phyloP scores from a whole-genome alignment of 2,329 filamentous ascomycete species.

The Alternaria novae-zelandiae region DNA sequence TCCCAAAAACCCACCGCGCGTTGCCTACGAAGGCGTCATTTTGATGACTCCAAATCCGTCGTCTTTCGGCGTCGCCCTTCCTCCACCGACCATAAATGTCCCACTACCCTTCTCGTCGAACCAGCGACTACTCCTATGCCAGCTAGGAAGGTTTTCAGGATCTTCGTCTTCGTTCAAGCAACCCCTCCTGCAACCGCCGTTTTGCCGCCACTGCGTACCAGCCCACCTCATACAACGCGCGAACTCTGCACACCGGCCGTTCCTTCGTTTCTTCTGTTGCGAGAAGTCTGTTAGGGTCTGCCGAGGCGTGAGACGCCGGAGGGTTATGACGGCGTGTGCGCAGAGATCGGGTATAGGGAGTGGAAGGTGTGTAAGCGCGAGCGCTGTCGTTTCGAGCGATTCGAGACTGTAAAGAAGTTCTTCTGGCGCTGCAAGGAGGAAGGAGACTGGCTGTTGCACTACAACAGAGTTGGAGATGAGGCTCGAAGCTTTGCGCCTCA shows the following conservation, averaged over 20 bases:
- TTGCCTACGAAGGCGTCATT: not conserved
- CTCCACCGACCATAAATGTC: slow-evolving; percentile 40
- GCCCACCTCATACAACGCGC: slow-evolving; percentile 46
- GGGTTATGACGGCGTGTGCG: slow-evolving; percentile 40
- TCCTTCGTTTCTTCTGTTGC: slow-evolving; percentile 27
- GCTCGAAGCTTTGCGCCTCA: slow-evolving; percentile 30
- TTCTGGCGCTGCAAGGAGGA: slow-evolving; percentile 24
- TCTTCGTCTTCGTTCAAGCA: slow-evolving; percentile 45
- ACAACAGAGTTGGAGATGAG: not conserved
- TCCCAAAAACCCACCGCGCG: not conserved
- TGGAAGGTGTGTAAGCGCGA: slow-evolving; percentile 33
- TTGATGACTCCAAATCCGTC: slow-evolving; percentile 5
- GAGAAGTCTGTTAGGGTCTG: slow-evolving; percentile 31
- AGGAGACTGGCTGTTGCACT: slow-evolving; percentile 13
- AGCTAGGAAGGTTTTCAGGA: slow-evolving; percentile 38
- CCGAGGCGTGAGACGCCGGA: slow-evolving; percentile 37
- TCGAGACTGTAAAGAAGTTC: slow-evolving; percentile 41
- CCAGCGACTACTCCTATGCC: slow-evolving; percentile 42
- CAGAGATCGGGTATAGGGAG: slow-evolving; percentile 37
- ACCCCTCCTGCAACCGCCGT: slow-evolving; percentile 39
- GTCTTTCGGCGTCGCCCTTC: slow-evolving; percentile 17
- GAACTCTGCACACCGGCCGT: slow-evolving; percentile 36
- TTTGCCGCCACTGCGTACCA: slow-evolving; percentile 36
- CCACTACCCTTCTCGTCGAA: slow-evolving; percentile 37
- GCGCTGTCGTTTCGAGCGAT: slow-evolving; percentile 42